A percentile compares a stretch with the other conserved stretches of the same genome.
phyloP scores from a whole-genome alignment of 2,329 filamentous ascomycete genomes.

The Tothia fuscella region DNA sequence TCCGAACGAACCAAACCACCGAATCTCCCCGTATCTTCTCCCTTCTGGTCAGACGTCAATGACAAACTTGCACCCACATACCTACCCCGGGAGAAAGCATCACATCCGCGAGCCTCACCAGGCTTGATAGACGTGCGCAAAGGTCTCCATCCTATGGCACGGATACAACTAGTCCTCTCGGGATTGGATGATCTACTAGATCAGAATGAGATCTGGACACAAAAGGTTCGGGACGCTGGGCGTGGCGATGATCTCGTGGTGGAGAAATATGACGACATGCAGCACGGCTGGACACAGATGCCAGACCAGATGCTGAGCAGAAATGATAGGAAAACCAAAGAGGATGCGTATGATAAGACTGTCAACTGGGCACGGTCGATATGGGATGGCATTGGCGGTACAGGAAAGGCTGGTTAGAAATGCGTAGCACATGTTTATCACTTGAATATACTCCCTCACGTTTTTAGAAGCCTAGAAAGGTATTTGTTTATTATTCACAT shows the following conservation, averaged over 20 bases:
- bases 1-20: slow-evolving; percentile 27
- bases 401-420: no score
- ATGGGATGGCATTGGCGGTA: no score
- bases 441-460: no score
- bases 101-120: slow-evolving; percentile 29
- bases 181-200: slow-evolving; percentile 30
- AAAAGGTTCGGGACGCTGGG: slow-evolving; percentile 23
- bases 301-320: slow-evolving; percentile 26
- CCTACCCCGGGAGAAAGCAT: slow-evolving; percentile 25
- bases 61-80: slow-evolving; percentile 31
- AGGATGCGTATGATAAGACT: slow-evolving; percentile 20
- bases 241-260: slow-evolving; percentile 18
- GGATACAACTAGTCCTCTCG: slow-evolving; percentile 29
- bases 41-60: slow-evolving; percentile 11
- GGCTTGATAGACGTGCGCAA: slow-evolving; percentile 17
- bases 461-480: no score
- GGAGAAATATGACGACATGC: slow-evolving; percentile 20
- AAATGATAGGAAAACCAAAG: slow-evolving; percentile 25
- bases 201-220: slow-evolving; percentile 32
- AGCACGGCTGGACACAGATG: slow-evolving; percentile 33
- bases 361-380: slow-evolving; percentile 19
- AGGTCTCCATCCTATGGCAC: slow-evolving; percentile 24
- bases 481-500: no score
- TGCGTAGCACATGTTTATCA: no score
- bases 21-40: slow-evolving; percentile 22